phyloP scores from a whole-genome alignment of 768 basidiomycete species.

The Leucosporidium creatinivorum region DNA sequence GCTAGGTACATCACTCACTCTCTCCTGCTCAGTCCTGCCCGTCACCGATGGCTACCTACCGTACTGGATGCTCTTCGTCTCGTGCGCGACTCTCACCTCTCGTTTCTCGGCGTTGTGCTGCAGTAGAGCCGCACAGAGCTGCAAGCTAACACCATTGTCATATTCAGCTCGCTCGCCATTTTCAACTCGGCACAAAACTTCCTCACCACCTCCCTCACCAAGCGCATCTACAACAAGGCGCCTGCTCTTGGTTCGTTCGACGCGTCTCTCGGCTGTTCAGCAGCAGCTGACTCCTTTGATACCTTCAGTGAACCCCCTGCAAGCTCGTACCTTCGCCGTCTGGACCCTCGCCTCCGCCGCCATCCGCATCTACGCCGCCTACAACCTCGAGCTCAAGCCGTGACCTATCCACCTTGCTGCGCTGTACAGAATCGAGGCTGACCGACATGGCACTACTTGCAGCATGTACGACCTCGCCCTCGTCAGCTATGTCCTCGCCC shows the following conservation, averaged over 20 bases:
- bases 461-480: slow-evolving; percentile 87
- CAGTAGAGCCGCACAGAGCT: too few relatives aligned
- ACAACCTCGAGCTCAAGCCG: slow-evolving; percentile 75
- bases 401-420: slow-evolving; percentile 38
- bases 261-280: background rate
- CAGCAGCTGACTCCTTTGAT: slow-evolving; percentile 42
- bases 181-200: slow-evolving; percentile 86
- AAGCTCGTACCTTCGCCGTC: slow-evolving; percentile 78
- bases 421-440: background rate
- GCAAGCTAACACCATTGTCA: background rate
- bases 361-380: slow-evolving; percentile 80
- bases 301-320: slow-evolving; percentile 67
- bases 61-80: slow-evolving; percentile 78
- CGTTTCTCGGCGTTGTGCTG: too few relatives aligned
- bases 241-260: slow-evolving; percentile 42
- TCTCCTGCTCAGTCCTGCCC: slow-evolving; percentile 37
- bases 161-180: slow-evolving; percentile 46
- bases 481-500: slow-evolving; percentile 80
- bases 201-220: slow-evolving; percentile 63
- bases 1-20: background rate
- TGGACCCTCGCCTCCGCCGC: slow-evolving; percentile 85
- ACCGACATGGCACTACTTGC: background rate
- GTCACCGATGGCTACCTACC: slow-evolving; percentile 60
- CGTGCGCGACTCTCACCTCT: slow-evolving; percentile 43
- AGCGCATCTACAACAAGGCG: slow-evolving; percentile 58